Percentiles rank a stretch among this genome's conserved stretches.
phyloP scores from a whole-genome alignment of 306 rosid genomes.

The Vigna reflexopilosa region DNA sequence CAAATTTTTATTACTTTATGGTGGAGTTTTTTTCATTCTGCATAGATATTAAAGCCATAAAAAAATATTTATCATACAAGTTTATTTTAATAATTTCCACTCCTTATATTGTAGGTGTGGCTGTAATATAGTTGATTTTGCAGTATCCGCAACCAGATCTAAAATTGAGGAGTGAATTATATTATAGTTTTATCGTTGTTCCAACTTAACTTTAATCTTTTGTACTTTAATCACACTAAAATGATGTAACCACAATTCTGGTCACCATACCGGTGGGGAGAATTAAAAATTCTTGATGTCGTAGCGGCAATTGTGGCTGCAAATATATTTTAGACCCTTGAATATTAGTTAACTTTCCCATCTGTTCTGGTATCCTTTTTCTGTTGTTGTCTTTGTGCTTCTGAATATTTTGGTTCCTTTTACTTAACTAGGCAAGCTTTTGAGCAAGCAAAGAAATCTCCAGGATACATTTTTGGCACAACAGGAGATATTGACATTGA shows the following conservation, averaged over 20 bases:
- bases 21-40: too few species aligned
- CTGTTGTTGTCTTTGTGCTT: background rate
- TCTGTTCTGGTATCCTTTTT: background rate
- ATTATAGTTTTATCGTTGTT: too few species aligned
- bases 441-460: conserved; percentile 76
- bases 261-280: background rate
- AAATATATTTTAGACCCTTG: background rate
- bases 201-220: background rate
- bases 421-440: conserved; percentile 68
- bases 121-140: background rate
- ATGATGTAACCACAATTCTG: background rate
- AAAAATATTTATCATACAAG: background rate
- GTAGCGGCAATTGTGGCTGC: background rate
- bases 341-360: background rate
- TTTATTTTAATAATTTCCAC: too few species aligned
- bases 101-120: too few species aligned
- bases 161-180: too few species aligned
- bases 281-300: background rate
- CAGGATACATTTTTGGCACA: conserved; percentile 62
- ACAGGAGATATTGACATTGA: conserved; percentile 71
- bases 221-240: background rate
- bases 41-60: too few species aligned
- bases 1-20: too few species aligned
- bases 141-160: background rate
- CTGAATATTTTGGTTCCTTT: conserved; percentile 22